phyloP scores from a whole-genome alignment of 2,329 filamentous ascomycete species.

The Metarhizium rileyi region DNA sequence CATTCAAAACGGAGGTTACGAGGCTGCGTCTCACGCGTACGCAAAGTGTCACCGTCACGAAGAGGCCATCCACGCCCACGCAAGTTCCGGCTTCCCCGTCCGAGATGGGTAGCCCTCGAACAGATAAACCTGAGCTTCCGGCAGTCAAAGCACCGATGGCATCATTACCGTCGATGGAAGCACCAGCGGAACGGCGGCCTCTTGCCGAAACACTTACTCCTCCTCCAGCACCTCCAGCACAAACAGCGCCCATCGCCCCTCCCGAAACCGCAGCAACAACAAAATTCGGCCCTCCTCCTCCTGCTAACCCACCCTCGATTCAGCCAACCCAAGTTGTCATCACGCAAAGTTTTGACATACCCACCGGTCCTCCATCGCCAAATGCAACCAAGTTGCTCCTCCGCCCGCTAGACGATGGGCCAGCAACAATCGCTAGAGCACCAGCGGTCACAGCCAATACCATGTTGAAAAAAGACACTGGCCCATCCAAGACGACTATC shows the following conservation, averaged over 20 bases:
- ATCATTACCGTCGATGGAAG: background rate
- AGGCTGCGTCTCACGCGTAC: conserved; percentile 1
- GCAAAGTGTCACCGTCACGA: background rate
- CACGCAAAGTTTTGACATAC: conserved; percentile 18
- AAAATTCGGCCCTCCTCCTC: background rate
- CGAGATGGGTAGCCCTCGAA: background rate
- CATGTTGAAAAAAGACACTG: background rate
- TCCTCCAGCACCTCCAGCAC: background rate
- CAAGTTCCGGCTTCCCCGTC: background rate
- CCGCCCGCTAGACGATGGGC: conserved; percentile 16
- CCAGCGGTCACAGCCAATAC: conserved; percentile 1
- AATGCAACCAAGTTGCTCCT: conserved; percentile 17
- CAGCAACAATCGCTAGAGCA: background rate
- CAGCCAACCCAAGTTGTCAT: conserved; percentile 12
- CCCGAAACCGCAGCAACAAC: too few species aligned
- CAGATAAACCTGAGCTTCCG: background rate
- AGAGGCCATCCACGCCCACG: background rate
- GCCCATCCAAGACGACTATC: conserved; percentile 14
- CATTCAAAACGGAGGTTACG: background rate
- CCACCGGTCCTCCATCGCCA: conserved; percentile 7
- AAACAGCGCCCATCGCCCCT: too few species aligned
- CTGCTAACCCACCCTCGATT: background rate
- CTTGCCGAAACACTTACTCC: background rate
- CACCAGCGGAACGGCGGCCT: background rate
- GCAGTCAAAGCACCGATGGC: background rate